Conservation (phyloP, 1,284 basidiomycete species). For the Rhodotorula glutinis region DNA sequence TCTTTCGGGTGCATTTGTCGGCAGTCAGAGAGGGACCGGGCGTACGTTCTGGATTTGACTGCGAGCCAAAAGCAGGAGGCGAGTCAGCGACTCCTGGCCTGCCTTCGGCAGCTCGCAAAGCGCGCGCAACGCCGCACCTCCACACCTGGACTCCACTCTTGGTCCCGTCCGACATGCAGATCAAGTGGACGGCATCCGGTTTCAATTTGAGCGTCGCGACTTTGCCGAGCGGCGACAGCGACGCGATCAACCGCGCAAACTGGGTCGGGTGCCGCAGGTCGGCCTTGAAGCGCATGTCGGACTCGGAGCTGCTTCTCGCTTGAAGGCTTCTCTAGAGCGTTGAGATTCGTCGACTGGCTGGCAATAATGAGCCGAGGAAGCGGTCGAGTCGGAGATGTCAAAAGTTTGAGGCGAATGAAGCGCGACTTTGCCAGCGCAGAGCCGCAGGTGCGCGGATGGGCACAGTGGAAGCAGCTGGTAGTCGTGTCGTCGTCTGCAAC, state of each 20-base stretch:
- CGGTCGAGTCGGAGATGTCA: too few species aligned
- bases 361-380: too few species aligned
- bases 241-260: constrained; percentile 42
- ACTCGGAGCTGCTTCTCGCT: too few species aligned
- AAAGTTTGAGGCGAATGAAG: not conserved
- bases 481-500: too few species aligned
- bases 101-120: too few species aligned
- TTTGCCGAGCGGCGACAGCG: constrained; percentile 41
- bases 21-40: not conserved
- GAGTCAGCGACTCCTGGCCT: not conserved
- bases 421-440: too few species aligned
- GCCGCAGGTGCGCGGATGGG: too few species aligned
- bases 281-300: constrained; percentile 45
- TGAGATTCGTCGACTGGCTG: too few species aligned
- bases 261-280: constrained; percentile 42
- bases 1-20: too few species aligned
- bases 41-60: constrained; percentile 32
- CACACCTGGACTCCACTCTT: constrained; percentile 46
- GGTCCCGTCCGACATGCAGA: constrained; percentile 43
- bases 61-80: not conserved
- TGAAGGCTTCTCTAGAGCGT: too few species aligned
- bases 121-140: constrained; percentile 39
- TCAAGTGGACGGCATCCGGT: constrained; percentile 44
- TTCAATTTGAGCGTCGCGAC: constrained; percentile 46
- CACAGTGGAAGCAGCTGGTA: too few species aligned